These are phyloP conservation scores for Ambrosiella beaveri DNA, from an alignment of 2,329 filamentous ascomycete genomes.

Conservation along the genomic window DNA sequence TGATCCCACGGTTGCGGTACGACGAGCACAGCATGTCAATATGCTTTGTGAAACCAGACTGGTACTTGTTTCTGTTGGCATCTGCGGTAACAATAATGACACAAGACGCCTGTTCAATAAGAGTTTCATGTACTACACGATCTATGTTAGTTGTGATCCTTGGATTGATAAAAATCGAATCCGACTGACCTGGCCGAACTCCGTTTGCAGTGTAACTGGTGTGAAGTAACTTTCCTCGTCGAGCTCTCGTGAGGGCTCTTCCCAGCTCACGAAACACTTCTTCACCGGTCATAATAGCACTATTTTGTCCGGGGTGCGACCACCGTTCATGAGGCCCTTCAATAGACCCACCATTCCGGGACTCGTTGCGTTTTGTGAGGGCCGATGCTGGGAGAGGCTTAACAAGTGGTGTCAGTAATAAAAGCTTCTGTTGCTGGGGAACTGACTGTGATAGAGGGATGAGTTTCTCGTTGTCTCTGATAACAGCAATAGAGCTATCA, in stretches of 20 bases:
- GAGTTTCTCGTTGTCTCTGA: slow-evolving; percentile 72
- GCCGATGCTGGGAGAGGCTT: slow-evolving; percentile 86
- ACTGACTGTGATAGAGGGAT: slow-evolving; percentile 69
- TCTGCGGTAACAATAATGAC: slow-evolving; percentile 88
- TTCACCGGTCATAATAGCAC: slow-evolving; percentile 73
- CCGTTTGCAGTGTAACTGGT: slow-evolving; percentile 93
- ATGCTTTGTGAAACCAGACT: slow-evolving; percentile 88
- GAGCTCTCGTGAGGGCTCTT: slow-evolving; percentile 66
- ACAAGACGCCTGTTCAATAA: slow-evolving; percentile 73
- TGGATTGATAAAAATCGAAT: background rate
- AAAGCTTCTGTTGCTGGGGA: slow-evolving; percentile 71
- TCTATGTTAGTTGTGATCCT: background rate
- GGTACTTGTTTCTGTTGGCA: slow-evolving; percentile 84
- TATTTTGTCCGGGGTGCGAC: slow-evolving; percentile 19
- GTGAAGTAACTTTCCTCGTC: slow-evolving; percentile 74
- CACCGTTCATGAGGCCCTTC: slow-evolving; percentile 8
- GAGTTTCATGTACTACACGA: slow-evolving; percentile 59
- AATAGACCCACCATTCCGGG: slow-evolving; percentile 18
- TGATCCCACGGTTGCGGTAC: slow-evolving; percentile 56
- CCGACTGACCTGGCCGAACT: slow-evolving; percentile 47
- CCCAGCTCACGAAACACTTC: slow-evolving; percentile 83
- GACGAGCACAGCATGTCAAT: slow-evolving; percentile 89
- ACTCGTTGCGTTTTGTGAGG: slow-evolving; percentile 33
- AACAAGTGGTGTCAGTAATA: slow-evolving; percentile 73
- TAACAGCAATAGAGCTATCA: slow-evolving; percentile 81